Evolutionary conservation across 2,329 filamentous ascomycete species (phyloP).

Genomic region (Botrytis fragariae): DNA sequence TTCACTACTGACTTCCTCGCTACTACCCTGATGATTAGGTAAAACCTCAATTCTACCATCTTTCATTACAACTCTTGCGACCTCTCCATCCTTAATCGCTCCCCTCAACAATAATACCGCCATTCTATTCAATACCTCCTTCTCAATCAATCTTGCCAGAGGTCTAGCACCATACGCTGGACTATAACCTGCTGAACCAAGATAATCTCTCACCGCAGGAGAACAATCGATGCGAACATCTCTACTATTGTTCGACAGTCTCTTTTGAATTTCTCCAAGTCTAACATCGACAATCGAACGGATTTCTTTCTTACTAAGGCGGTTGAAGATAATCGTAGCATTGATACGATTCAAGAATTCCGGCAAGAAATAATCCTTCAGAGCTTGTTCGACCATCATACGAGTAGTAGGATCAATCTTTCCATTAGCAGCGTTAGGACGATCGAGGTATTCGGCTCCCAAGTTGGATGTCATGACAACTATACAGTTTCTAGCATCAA

Average conservation of each 20-base stretch:
- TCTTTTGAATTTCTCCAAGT: slow-evolving; percentile 83
- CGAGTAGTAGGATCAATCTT: slow-evolving; percentile 80
- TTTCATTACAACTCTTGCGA: slow-evolving; percentile 72
- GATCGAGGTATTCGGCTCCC: slow-evolving; percentile 87
- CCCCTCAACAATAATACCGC: slow-evolving; percentile 89
- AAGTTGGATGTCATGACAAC: slow-evolving; percentile 99
- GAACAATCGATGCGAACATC: slow-evolving; percentile 83
- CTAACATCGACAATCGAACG: slow-evolving; percentile 93
- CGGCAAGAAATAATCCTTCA: slow-evolving; percentile 94
- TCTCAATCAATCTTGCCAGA: slow-evolving; percentile 86
- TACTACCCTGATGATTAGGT: slow-evolving; percentile 76
- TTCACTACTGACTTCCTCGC: slow-evolving; percentile 64
- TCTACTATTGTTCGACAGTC: slow-evolving; percentile 78
- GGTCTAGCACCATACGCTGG: slow-evolving; percentile 93
- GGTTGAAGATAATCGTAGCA: slow-evolving; percentile 97
- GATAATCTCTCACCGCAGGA: slow-evolving; percentile 85
- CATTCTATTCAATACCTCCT: slow-evolving; percentile 90
- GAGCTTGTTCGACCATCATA: slow-evolving; percentile 85
- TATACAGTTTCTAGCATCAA: slow-evolving; percentile 97
- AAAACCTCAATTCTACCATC: slow-evolving; percentile 78
- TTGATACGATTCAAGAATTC: slow-evolving; percentile 99
- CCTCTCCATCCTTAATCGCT: slow-evolving; percentile 80
- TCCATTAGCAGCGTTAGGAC: slow-evolving; percentile 74
- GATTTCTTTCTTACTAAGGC: slow-evolving; percentile 84
- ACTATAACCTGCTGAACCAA: slow-evolving; percentile 88